Evolutionary conservation across 2,329 filamentous ascomycete genomes (phyloP).

Genomic region (Podosphaera xanthii): DNA sequence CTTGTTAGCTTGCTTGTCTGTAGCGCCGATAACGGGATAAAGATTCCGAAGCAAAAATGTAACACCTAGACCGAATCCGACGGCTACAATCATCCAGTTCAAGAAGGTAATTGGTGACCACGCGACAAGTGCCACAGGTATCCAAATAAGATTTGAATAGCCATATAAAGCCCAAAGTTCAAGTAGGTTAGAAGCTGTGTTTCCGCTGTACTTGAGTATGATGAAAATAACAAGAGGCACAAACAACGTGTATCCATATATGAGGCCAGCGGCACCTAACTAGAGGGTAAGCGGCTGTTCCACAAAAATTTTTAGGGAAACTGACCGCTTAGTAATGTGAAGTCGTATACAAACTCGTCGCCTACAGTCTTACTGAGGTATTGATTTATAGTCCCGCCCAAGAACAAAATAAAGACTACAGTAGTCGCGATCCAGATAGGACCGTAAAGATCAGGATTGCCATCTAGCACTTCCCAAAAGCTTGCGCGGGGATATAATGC

Average conservation of each 20-base stretch:
- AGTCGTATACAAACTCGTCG: conserved; percentile 72
- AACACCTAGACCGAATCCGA: conserved; percentile 66
- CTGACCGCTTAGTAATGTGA: conserved; percentile 59
- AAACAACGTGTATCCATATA: conserved; percentile 86
- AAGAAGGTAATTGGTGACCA: conserved; percentile 71
- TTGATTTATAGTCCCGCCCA: conserved; percentile 85
- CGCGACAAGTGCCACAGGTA: conserved; percentile 74
- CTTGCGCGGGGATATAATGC: conserved; percentile 80
- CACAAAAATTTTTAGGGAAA: background rate
- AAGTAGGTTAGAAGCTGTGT: conserved; percentile 74
- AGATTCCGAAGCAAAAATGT: conserved; percentile 68
- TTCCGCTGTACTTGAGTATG: conserved; percentile 83
- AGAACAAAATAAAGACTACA: conserved; percentile 81
- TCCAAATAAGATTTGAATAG: conserved; percentile 93
- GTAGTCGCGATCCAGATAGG: conserved; percentile 98
- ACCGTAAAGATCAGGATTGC: conserved; percentile 89
- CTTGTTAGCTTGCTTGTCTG: conserved; percentile 80
- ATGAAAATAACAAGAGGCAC: conserved; percentile 73
- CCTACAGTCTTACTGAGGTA: conserved; percentile 51
- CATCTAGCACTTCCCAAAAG: conserved; percentile 91
- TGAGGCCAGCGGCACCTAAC: conserved; percentile 59
- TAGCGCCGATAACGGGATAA: conserved; percentile 78
- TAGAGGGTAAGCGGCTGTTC: background rate
- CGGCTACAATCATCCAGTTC: conserved; percentile 81
- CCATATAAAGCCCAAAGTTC: conserved; percentile 94